Evolutionary conservation across 371 early-diverging fungal genomes (phyloP).

Genomic region (Syncephalastrum monosporum): DNA sequence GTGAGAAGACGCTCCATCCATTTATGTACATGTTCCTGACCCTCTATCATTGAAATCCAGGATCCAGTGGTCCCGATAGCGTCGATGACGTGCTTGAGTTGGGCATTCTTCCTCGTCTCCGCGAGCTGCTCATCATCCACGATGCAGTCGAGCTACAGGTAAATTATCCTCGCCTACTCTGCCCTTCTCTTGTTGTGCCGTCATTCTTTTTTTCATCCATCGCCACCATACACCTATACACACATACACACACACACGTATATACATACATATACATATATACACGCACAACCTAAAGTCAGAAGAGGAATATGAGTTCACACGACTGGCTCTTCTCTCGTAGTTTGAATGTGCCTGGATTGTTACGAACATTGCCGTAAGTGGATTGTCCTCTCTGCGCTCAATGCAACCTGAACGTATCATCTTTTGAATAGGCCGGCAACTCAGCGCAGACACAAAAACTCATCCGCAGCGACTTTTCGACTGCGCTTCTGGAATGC

Average conservation of each 20-base stretch:
- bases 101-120: slow-evolving; percentile 36
- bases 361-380: slow-evolving; percentile 61
- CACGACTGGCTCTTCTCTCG: slow-evolving; percentile 1
- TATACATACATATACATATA: too few relatives aligned
- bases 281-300: too few relatives aligned
- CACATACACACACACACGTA: too few relatives aligned
- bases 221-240: too few relatives aligned
- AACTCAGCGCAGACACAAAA: slow-evolving; percentile 46
- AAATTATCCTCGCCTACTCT: not conserved
- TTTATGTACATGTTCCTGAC: too few relatives aligned
- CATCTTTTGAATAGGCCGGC: slow-evolving; percentile 46
- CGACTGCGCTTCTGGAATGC: slow-evolving; percentile 32
- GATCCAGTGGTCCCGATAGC: slow-evolving; percentile 14
- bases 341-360: slow-evolving; percentile 67
- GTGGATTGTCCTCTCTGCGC: slow-evolving; percentile 3
- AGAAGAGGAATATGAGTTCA: too few relatives aligned
- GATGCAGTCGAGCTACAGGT: slow-evolving; percentile 29
- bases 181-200: not conserved
- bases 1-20: slow-evolving; percentile 10
- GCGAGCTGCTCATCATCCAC: slow-evolving; percentile 24
- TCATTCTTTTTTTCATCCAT: slow-evolving; percentile 10
- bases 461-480: slow-evolving; percentile 45
- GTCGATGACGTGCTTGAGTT: slow-evolving; percentile 34
- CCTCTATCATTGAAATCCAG: not conserved
- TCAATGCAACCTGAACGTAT: not conserved